These are phyloP conservation scores for Coffea humblotiana DNA, from an alignment of 305 asterid species.

Conservation along the genomic window DNA sequence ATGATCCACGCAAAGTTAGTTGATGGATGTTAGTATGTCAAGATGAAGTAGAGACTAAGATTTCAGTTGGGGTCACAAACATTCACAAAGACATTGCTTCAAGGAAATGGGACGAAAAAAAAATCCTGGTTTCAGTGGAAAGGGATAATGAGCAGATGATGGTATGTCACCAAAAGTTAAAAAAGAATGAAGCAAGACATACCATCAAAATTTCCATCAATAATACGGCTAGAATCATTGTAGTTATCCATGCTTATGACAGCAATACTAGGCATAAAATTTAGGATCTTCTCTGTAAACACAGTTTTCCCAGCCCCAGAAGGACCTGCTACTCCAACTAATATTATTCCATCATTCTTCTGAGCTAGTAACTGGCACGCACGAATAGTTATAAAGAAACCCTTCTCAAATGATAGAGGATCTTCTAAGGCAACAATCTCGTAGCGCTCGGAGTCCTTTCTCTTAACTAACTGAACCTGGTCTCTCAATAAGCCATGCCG, in stretches of 20 bases:
- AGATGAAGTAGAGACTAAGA: not conserved
- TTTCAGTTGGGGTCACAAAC: not conserved
- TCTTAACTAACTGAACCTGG: slow-evolving; percentile 82
- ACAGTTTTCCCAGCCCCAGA: slow-evolving; percentile 98
- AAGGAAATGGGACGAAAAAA: not conserved
- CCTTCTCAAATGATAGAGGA: slow-evolving; percentile 88
- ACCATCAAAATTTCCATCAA: slow-evolving; percentile 98
- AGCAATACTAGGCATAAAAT: slow-evolving; percentile 87
- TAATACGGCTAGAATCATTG: slow-evolving; percentile 82
- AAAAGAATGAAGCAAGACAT: slow-evolving; percentile 14
- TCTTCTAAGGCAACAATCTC: slow-evolving; percentile 87
- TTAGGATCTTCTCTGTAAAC: slow-evolving; percentile 82
- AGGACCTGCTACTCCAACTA: slow-evolving; percentile 97
- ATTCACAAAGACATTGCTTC: not conserved
- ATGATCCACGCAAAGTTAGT: not conserved
- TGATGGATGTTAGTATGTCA: not conserved
- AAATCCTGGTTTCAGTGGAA: not conserved
- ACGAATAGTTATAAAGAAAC: slow-evolving; percentile 81
- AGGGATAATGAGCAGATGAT: not conserved
- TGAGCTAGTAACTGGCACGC: slow-evolving; percentile 95
- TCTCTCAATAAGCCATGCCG: slow-evolving; percentile 83
- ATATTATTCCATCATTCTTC: slow-evolving; percentile 77
- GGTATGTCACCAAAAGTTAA: not conserved
- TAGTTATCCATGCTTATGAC: slow-evolving; percentile 92
- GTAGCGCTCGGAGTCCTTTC: slow-evolving; percentile 70